Evolutionary conservation across 495 filamentous ascomycete genomes (phyloP).

Genomic region (Polyplosphaeria fusca): DNA sequence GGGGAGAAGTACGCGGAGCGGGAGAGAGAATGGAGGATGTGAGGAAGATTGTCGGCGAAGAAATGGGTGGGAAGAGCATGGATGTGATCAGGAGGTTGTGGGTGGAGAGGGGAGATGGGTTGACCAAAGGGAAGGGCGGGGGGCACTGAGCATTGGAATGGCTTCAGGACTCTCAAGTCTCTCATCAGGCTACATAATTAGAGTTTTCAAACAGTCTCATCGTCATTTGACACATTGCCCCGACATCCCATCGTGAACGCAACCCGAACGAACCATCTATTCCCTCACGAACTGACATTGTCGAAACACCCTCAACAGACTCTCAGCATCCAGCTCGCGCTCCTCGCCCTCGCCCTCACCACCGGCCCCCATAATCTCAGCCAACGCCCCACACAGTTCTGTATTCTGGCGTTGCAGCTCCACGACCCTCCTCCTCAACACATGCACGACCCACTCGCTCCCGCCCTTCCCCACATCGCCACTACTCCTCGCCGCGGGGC

Average conservation of each 20-base stretch:
- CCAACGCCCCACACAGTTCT: neutral
- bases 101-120: constrained; percentile 16
- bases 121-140: constrained; percentile 22
- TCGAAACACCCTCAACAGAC: too few species aligned
- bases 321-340: neutral
- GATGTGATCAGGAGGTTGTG: constrained; percentile 14
- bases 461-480: neutral
- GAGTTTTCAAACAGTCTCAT: too few species aligned
- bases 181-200: too few species aligned
- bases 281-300: too few species aligned
- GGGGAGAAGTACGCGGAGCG: neutral
- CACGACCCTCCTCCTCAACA: neutral
- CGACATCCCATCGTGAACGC: too few species aligned
- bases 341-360: constrained; percentile 20
- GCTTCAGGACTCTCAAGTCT: too few species aligned
- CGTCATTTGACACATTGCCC: too few species aligned
- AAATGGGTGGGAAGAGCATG: constrained; percentile 15
- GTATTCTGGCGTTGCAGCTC: neutral
- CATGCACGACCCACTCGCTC: neutral
- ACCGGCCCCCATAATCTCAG: neutral
- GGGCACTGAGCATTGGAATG: constrained; percentile 19
- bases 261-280: too few species aligned
- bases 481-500: neutral
- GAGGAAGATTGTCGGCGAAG: constrained; percentile 18
- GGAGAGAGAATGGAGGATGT: constrained; percentile 15